A percentile compares a stretch with the other conserved stretches of the same genome.
Evolutionary conservation across 371 early-diverging fungal species (phyloP).

Genomic region (Lichtheimia corymbifera): DNA sequence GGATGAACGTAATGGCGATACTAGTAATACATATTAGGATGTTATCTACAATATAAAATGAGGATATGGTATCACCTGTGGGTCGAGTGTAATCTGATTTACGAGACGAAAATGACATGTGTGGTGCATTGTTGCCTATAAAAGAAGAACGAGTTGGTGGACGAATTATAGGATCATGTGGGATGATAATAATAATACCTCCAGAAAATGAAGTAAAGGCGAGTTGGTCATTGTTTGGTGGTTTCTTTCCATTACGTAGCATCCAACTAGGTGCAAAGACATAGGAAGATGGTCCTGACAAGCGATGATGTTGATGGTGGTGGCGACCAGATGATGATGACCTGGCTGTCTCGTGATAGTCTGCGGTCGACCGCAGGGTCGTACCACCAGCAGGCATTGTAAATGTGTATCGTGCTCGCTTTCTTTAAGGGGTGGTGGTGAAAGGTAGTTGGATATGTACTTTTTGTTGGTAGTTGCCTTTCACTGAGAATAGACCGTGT

Average conservation of each 20-base stretch:
- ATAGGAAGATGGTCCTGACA: slow-evolving; percentile 8
- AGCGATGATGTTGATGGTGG: background rate
- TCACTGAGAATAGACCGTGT: too few species aligned
- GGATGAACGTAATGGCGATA: slow-evolving; percentile 8
- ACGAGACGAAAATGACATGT: background rate
- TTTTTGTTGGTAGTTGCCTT: too few species aligned
- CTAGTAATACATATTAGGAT: background rate
- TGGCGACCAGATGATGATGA: background rate
- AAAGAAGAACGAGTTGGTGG: too few species aligned
- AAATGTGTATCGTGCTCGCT: background rate
- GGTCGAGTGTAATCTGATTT: background rate
- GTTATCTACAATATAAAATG: too few species aligned
- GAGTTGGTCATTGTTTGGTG: slow-evolving; percentile 1
- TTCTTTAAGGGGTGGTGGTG: too few species aligned
- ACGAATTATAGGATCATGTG: too few species aligned
- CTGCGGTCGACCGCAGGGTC: background rate
- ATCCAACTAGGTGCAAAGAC: slow-evolving; percentile 19
- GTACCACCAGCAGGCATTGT: slow-evolving; percentile 4
- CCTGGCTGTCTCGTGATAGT: background rate
- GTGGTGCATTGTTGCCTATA: background rate
- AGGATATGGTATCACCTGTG: too few species aligned
- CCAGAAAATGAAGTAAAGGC: slow-evolving; percentile 17
- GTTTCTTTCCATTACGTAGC: slow-evolving; percentile 6
- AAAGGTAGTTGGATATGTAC: too few species aligned
- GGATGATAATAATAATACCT: background rate